Conservation (phyloP, 495 filamentous ascomycete species). For the Hypoxylon crocopeplum region DNA sequence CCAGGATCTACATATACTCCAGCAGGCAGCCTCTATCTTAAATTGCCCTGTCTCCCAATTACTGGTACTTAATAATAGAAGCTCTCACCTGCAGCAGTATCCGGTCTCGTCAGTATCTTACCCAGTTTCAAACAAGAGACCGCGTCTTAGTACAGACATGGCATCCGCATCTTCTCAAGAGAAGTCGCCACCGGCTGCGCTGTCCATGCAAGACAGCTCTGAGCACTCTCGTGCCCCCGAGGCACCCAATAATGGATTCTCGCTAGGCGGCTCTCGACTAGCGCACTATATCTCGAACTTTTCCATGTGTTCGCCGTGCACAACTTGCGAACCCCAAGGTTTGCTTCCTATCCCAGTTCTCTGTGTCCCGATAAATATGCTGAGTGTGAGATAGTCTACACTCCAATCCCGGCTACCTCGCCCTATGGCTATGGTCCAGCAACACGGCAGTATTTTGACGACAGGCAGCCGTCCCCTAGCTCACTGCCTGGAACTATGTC, state of each 20-base stretch:
- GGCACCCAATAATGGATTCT: constrained; percentile 27
- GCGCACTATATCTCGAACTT: constrained; percentile 49
- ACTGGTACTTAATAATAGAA: constrained; percentile 40
- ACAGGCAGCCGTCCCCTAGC: constrained; percentile 40
- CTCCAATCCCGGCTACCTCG: constrained; percentile 42
- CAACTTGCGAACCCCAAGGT: constrained; percentile 47
- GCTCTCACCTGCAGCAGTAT: constrained; percentile 31
- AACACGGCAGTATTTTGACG: constrained; percentile 39
- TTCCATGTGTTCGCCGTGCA: constrained; percentile 48
- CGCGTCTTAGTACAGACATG: constrained; percentile 44
- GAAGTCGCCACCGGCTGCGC: constrained; percentile 43
- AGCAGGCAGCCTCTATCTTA: constrained; percentile 43
- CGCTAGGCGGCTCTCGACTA: constrained; percentile 42
- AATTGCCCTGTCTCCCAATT: constrained; percentile 38
- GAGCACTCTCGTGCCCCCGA: constrained; percentile 31
- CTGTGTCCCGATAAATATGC: constrained; percentile 19
- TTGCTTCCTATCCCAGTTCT: constrained; percentile 32
- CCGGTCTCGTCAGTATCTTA: constrained; percentile 26
- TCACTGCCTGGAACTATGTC: constrained; percentile 32
- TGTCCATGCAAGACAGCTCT: constrained; percentile 33
- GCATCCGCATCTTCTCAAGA: constrained; percentile 41
- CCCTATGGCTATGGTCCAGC: constrained; percentile 41
- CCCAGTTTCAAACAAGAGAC: constrained; percentile 42
- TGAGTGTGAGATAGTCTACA: constrained; percentile 40
- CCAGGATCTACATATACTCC: constrained; percentile 50